These are phyloP conservation scores for Fusarium sp. DNA, from an alignment of 2,329 filamentous ascomycete genomes.

Conservation along the genomic window DNA sequence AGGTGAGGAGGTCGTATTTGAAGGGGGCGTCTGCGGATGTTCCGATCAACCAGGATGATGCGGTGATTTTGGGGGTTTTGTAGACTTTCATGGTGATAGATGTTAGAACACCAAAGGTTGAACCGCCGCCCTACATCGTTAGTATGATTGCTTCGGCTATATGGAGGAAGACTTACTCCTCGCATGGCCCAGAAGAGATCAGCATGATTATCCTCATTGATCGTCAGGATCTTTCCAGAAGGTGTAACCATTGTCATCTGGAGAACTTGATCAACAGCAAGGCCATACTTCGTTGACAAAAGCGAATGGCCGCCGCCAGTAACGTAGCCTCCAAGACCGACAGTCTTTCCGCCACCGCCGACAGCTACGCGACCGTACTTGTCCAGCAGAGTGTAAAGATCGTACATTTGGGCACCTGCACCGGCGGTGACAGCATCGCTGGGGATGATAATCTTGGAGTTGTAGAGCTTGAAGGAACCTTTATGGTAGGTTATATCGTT, in stretches of 20 bases:
- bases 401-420: constrained; percentile 64
- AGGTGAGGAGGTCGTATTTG: constrained; percentile 62
- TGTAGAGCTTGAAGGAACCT: constrained; percentile 57
- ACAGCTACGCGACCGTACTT: constrained; percentile 63
- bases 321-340: constrained; percentile 71
- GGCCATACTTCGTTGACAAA: constrained; percentile 64
- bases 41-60: constrained; percentile 41
- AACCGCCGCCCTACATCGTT: constrained; percentile 63
- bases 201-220: constrained; percentile 64
- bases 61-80: constrained; percentile 54
- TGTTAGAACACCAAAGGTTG: constrained; percentile 71
- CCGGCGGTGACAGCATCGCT: constrained; percentile 65
- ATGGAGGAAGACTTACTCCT: constrained; percentile 57
- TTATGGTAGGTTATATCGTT: constrained; percentile 54
- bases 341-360: constrained; percentile 66
- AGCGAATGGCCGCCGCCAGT: constrained; percentile 72
- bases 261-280: constrained; percentile 73
- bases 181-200: constrained; percentile 75
- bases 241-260: constrained; percentile 69
- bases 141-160: neutral
- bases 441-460: constrained; percentile 56
- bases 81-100: constrained; percentile 68
- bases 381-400: constrained; percentile 61
- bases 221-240: constrained; percentile 61
- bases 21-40: constrained; percentile 47